A percentile compares a stretch with the other conserved stretches of the same genome.
Evolutionary conservation across 345 rosid species (phyloP).

Genomic region (Acer campestre): DNA sequence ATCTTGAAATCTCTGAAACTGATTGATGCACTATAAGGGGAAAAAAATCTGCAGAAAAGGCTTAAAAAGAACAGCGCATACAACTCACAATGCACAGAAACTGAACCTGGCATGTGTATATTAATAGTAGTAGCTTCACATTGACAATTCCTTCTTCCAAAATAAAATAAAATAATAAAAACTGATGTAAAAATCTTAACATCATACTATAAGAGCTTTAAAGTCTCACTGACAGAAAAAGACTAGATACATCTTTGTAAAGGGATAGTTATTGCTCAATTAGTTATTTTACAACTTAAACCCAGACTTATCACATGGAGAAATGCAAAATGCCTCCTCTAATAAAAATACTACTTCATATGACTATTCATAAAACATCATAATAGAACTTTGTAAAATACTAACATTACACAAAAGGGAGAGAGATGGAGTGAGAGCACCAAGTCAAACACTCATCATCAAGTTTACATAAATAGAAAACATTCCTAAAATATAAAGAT

Average conservation of each 20-base stretch:
- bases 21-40: neutral
- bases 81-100: neutral
- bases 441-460: constrained; percentile 10
- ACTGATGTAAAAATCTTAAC: neutral
- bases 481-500: neutral
- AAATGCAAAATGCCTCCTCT: neutral
- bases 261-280: neutral
- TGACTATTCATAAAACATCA: neutral
- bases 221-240: neutral
- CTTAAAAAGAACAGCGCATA: neutral
- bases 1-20: neutral
- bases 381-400: neutral
- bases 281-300: constrained; percentile 1
- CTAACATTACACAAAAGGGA: neutral
- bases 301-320: neutral
- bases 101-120: constrained; percentile 2
- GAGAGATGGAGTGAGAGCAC: neutral
- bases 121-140: neutral
- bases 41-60: neutral
- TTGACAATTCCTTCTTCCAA: neutral
- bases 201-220: neutral
- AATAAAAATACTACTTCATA: neutral
- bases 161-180: neutral
- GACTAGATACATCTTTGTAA: neutral
- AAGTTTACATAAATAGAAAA: neutral